Evolutionary conservation across 495 filamentous ascomycete genomes (phyloP).

Genomic region (Hypoxylon crocopeplum): DNA sequence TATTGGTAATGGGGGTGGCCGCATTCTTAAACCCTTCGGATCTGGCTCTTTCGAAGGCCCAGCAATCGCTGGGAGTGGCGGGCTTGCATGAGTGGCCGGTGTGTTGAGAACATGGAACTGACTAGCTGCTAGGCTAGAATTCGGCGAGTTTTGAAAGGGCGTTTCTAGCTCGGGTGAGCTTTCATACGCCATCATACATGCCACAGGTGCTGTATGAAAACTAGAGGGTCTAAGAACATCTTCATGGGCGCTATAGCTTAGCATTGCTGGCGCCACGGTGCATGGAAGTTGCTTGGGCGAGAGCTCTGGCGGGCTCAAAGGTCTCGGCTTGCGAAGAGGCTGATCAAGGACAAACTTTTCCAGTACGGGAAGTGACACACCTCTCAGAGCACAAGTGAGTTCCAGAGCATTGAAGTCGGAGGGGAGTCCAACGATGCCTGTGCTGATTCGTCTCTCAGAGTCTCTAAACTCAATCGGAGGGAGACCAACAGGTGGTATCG

Average conservation of each 20-base stretch:
- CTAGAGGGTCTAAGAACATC: background rate
- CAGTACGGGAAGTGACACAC: conserved; percentile 44
- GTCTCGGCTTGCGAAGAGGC: conserved; percentile 33
- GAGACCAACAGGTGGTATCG: background rate
- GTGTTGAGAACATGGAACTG: conserved; percentile 6
- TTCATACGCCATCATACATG: conserved; percentile 12
- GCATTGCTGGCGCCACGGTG: conserved; percentile 14
- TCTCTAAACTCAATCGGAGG: conserved; percentile 17
- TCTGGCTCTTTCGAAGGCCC: background rate
- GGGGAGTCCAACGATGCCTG: conserved; percentile 43
- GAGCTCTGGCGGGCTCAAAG: conserved; percentile 34
- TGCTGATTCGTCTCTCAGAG: conserved; percentile 41
- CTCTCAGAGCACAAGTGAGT: conserved; percentile 30
- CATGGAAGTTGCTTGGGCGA: conserved; percentile 44
- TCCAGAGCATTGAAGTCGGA: conserved; percentile 34
- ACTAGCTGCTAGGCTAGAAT: background rate
- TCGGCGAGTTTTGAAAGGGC: background rate
- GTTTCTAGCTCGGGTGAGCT: background rate
- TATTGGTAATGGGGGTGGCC: conserved; percentile 24
- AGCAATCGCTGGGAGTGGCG: background rate
- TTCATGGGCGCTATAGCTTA: background rate
- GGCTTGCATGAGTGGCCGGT: background rate
- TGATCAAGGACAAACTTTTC: conserved; percentile 38
- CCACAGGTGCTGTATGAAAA: conserved; percentile 1
- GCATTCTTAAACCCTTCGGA: conserved; percentile 20